Percentiles rank a stretch among this genome's conserved stretches.
phyloP scores from a whole-genome alignment of 2,329 filamentous ascomycete species.

The Epichloe bromicola region DNA sequence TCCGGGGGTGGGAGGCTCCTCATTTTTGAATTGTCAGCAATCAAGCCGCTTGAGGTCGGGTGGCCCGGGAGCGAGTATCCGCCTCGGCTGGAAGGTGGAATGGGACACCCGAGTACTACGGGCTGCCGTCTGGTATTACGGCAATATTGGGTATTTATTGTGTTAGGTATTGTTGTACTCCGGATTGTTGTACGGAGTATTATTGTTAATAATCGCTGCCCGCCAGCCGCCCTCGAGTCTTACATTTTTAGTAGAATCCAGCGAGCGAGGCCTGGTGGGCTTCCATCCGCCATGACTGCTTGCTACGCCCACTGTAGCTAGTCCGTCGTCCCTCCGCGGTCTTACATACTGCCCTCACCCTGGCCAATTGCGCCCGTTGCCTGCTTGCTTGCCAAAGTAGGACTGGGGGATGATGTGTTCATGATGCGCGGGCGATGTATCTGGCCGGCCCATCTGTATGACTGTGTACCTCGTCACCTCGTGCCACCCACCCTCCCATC shows the following conservation, averaged over 20 bases:
- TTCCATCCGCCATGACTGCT: too few relatives aligned
- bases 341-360: not conserved
- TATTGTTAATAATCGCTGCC: too few relatives aligned
- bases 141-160: too few relatives aligned
- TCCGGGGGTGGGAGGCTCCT: too few relatives aligned
- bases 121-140: not conserved
- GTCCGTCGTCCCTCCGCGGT: not conserved
- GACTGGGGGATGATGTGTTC: too few relatives aligned
- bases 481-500: not conserved
- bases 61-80: not conserved
- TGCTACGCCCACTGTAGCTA: not conserved
- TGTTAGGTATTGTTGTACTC: too few relatives aligned
- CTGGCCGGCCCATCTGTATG: not conserved
- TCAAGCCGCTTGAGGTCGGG: not conserved
- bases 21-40: too few relatives aligned
- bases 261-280: too few relatives aligned
- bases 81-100: not conserved
- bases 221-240: too few relatives aligned
- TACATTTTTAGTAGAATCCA: too few relatives aligned
- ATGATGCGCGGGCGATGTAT: not conserved
- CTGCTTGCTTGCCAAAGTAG: not conserved
- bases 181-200: too few relatives aligned
- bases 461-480: not conserved
- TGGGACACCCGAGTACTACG: not conserved
- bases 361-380: not conserved